These are phyloP conservation scores for Periglandula ipomoeae DNA, from an alignment of 2,329 filamentous ascomycete genomes.

Conservation along the genomic window DNA sequence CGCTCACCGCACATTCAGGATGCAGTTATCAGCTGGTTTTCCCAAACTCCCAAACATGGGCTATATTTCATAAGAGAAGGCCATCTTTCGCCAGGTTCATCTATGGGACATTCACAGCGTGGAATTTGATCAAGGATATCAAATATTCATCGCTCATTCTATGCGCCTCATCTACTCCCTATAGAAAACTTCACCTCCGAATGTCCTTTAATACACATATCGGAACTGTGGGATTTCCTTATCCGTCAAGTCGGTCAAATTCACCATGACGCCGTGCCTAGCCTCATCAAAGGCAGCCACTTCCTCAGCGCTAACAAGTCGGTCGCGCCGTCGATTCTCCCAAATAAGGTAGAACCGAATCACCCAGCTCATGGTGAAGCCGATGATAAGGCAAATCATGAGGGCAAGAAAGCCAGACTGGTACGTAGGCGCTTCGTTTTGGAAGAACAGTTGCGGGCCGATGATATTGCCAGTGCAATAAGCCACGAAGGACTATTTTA, in stretches of 20 bases:
- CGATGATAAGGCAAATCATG: conserved; percentile 47
- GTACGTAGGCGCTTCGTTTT: conserved; percentile 49
- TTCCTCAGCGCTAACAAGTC: background rate
- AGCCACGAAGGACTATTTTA: conserved; percentile 39
- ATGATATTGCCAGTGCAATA: conserved; percentile 54
- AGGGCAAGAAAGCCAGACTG: conserved; percentile 52
- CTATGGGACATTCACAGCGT: too few relatives aligned
- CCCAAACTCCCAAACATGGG: too few relatives aligned
- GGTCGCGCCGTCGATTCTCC: conserved; percentile 45
- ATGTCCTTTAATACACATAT: conserved; percentile 31
- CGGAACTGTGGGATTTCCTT: conserved; percentile 44
- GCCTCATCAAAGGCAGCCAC: conserved; percentile 5
- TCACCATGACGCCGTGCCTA: conserved; percentile 8
- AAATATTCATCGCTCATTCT: background rate
- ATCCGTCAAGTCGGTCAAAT: conserved; percentile 41
- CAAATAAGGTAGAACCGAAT: conserved; percentile 40
- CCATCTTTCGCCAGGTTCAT: too few relatives aligned
- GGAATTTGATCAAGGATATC: too few relatives aligned
- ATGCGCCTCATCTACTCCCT: background rate
- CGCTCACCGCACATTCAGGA: background rate
- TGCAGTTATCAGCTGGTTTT: too few relatives aligned
- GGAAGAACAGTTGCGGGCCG: conserved; percentile 50
- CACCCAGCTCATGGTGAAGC: conserved; percentile 32
- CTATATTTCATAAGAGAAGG: too few relatives aligned
- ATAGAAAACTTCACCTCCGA: background rate